Base-by-base conservation (phyloP, 768 basidiomycete species). In the Sarcomyxa edulis region DNA sequence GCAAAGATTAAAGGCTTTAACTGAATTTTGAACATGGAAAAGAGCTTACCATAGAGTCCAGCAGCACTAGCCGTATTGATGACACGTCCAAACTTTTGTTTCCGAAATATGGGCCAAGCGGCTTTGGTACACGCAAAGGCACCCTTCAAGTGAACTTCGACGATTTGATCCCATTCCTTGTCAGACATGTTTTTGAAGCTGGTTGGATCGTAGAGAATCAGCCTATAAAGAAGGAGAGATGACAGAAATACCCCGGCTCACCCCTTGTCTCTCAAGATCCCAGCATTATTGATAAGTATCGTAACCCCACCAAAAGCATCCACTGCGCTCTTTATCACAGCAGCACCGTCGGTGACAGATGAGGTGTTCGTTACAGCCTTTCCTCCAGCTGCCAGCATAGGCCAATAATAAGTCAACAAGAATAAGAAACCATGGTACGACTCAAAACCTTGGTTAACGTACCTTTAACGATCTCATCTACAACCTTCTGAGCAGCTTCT, bases 111-210 rank as follows among this genome's bases (percentile, higher is more conserved):
- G 9, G 93, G 91, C 96, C 96, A 99, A 23, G 79, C 93, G 26
- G 96, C 94, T 58, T 93, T 95, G 23, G 88, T 86, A 58, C 90
- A 93, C 6, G 90, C 68, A 59, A 80, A 98, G 0, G 95, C 84
- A 28, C 93, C 95, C 64, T 95, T 97, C 47, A 99, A 61, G 54
- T 98, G 96, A 10, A 98, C 93, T 16, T 84, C 76, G 35, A 78
- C 74, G 38, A 97, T 72, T 45, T 88, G 79, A 50, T 96, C 93
- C 76, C 87, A 95, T 51, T 97, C 94, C 54, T 81, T 75, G 60
- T 98, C 94, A 0, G 89, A 70, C 91, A 99, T 96, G 62, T 93
- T 96, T 72, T 90, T 95, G 74, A 99, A 93, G 14, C 88, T 91
- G 47, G 6, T 9, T 30, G 40, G 19, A 46, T 26, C 20, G 14